A percentile compares a stretch with the other conserved stretches of the same genome.
phyloP scores from a whole-genome alignment of 768 basidiomycete species.

The Boletales sp. region DNA sequence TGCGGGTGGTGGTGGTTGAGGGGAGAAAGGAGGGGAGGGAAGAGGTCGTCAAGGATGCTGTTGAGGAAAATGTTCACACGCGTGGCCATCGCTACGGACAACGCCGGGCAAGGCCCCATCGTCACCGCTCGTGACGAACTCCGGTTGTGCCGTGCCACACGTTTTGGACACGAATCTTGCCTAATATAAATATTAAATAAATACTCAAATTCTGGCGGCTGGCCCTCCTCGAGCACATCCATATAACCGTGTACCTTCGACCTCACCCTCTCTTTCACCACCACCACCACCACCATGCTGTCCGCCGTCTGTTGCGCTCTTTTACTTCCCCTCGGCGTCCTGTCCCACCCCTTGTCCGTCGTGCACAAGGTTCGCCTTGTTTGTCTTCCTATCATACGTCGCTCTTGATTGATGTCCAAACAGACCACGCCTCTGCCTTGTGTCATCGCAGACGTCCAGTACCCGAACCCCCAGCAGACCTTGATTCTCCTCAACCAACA shows the following conservation, averaged over 20 bases:
- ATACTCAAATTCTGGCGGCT: background rate
- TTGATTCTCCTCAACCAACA: conserved; percentile 21
- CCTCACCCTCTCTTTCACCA: conserved; percentile 8
- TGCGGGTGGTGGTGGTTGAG: conserved; percentile 32
- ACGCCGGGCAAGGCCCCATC: conserved; percentile 42
- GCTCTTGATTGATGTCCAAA: background rate
- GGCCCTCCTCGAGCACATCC: background rate
- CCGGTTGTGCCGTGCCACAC: conserved; percentile 33
- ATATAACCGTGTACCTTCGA: too few relatives aligned
- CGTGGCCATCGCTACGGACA: conserved; percentile 42
- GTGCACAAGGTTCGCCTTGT: conserved; percentile 6
- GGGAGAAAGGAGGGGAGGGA: conserved; percentile 32
- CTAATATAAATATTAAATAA: too few relatives aligned
- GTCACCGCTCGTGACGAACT: conserved; percentile 41
- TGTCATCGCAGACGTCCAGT: conserved; percentile 27
- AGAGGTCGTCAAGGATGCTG: conserved; percentile 40
- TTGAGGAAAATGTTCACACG: conserved; percentile 40
- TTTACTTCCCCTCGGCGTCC: conserved; percentile 14
- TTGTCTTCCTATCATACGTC: background rate
- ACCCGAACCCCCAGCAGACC: conserved; percentile 20
- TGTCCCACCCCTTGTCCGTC: conserved; percentile 18
- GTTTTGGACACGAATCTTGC: conserved; percentile 28
- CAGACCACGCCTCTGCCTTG: conserved; percentile 17
- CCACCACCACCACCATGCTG: conserved; percentile 12
- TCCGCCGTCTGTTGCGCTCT: conserved; percentile 15